Evolutionary conservation across 305 asterid genomes (phyloP).

Genomic region (Fraxinus dipetala): DNA sequence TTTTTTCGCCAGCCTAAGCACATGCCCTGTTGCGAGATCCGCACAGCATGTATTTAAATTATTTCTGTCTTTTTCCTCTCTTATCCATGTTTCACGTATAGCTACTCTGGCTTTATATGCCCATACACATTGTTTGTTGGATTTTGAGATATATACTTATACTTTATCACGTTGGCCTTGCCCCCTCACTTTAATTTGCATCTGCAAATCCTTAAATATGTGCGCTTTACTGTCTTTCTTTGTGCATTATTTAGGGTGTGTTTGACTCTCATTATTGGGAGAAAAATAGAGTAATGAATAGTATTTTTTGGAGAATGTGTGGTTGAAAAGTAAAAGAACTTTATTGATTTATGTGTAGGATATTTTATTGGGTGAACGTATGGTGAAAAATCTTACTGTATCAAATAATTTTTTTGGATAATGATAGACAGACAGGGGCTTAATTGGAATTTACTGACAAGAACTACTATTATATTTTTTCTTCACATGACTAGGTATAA

Average conservation of each 20-base stretch:
- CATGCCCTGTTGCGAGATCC: slow-evolving; percentile 57
- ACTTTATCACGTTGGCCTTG: slow-evolving; percentile 8
- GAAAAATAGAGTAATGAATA: no score
- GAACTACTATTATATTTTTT: background rate
- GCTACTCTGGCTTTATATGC: slow-evolving; percentile 20
- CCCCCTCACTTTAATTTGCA: slow-evolving; percentile 8
- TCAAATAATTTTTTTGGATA: no score
- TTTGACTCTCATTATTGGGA: no score
- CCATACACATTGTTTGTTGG: slow-evolving; percentile 31
- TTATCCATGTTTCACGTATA: slow-evolving; percentile 20
- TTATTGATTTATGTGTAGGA: no score
- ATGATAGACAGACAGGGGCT: no score
- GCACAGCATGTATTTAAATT: slow-evolving; percentile 32
- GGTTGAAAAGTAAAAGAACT: no score
- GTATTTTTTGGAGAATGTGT: no score
- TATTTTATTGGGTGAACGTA: no score
- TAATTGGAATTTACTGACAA: slow-evolving; percentile 4
- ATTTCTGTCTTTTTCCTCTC: slow-evolving; percentile 30
- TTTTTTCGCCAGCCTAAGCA: slow-evolving; percentile 32
- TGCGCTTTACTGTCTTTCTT: background rate
- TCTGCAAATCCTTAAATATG: background rate
- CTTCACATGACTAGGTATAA: background rate
- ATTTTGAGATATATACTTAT: slow-evolving; percentile 23
- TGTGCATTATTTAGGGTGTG: background rate
- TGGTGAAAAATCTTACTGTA: no score